These are phyloP conservation scores for Paralagenidium karlingii DNA, from an alignment of 352 stramenopile genomes.

Conservation along the genomic window DNA sequence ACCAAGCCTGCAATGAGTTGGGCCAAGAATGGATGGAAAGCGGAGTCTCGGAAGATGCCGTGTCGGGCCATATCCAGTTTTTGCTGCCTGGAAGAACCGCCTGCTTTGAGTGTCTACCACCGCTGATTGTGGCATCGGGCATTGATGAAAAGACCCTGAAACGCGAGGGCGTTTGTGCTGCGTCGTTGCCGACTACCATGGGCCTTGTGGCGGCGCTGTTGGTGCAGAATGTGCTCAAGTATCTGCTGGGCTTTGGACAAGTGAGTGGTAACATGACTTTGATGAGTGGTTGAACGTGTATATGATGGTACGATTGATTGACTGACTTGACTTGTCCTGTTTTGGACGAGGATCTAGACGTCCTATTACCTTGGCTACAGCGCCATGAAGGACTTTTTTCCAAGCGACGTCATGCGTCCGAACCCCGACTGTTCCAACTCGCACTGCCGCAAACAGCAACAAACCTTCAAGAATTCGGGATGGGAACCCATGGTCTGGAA, in stretches of 20 bases:
- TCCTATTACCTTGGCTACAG: constrained; percentile 85
- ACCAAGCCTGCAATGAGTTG: constrained; percentile 80
- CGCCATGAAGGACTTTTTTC: constrained; percentile 83
- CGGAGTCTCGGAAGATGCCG: constrained; percentile 81
- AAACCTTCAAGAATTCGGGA: constrained; percentile 15
- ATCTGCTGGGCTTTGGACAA: constrained; percentile 71
- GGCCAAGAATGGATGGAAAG: constrained; percentile 86
- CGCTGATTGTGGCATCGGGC: constrained; percentile 73
- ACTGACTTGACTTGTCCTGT: no score
- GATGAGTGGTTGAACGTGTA: no score
- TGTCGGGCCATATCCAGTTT: constrained; percentile 85
- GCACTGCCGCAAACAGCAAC: constrained; percentile 65
- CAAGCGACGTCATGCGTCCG: constrained; percentile 59
- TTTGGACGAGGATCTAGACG: constrained; percentile 10
- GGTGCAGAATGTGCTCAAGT: constrained; percentile 85
- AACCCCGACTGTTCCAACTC: constrained; percentile 77
- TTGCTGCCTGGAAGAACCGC: constrained; percentile 72
- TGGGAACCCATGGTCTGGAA: constrained; percentile 72
- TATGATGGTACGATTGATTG: neutral
- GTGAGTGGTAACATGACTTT: neutral
- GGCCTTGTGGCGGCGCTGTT: constrained; percentile 75
- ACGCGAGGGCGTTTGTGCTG: constrained; percentile 79
- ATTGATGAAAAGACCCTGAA: constrained; percentile 82
- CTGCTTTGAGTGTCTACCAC: constrained; percentile 83
- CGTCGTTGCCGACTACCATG: constrained; percentile 85